These are phyloP conservation scores for Agastache rugosa DNA, from an alignment of 257 asterid genomes.

Conservation along the genomic window DNA sequence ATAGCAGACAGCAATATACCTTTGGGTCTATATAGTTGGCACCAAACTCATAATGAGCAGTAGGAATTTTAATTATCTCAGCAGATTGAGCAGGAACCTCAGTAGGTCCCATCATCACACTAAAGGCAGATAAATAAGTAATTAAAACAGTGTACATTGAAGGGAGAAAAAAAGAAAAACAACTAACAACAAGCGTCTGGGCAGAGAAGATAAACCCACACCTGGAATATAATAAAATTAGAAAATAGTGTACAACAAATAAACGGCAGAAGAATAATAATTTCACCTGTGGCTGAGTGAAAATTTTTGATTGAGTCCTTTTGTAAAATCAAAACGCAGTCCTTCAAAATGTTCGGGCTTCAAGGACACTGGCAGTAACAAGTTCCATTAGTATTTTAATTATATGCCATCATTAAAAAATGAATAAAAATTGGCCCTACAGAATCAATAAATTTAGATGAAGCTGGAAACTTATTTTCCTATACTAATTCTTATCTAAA, in stretches of 20 bases:
- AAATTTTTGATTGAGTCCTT: slow-evolving; percentile 89
- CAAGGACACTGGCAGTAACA: slow-evolving; percentile 81
- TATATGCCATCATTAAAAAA: not conserved
- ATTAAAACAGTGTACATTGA: not conserved
- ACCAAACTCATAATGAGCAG: slow-evolving; percentile 95
- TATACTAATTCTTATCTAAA: not conserved
- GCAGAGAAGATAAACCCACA: slow-evolving; percentile 16
- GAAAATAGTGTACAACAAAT: not conserved
- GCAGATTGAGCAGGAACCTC: slow-evolving; percentile 95
- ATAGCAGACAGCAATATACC: slow-evolving; percentile 42
- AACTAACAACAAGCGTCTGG: slow-evolving; percentile 13
- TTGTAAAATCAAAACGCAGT: slow-evolving; percentile 91
- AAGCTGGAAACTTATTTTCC: slow-evolving; percentile 13
- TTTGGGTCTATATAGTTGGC: slow-evolving; percentile 89
- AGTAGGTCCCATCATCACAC: slow-evolving; percentile 95
- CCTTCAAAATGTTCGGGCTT: slow-evolving; percentile 99
- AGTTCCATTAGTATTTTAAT: slow-evolving; percentile 21
- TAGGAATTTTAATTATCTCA: slow-evolving; percentile 83
- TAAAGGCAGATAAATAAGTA: slow-evolving; percentile 37
- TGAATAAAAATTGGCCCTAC: not conserved
- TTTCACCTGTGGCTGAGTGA: slow-evolving; percentile 93
- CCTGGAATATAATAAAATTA: not conserved
- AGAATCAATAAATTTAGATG: not conserved
- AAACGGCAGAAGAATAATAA: slow-evolving; percentile 12
- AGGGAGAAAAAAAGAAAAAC: slow-evolving; percentile 1